Percentiles rank a stretch among this genome's conserved stretches.
phyloP scores from a whole-genome alignment of 495 filamentous ascomycete genomes.

The Podospora australis region DNA sequence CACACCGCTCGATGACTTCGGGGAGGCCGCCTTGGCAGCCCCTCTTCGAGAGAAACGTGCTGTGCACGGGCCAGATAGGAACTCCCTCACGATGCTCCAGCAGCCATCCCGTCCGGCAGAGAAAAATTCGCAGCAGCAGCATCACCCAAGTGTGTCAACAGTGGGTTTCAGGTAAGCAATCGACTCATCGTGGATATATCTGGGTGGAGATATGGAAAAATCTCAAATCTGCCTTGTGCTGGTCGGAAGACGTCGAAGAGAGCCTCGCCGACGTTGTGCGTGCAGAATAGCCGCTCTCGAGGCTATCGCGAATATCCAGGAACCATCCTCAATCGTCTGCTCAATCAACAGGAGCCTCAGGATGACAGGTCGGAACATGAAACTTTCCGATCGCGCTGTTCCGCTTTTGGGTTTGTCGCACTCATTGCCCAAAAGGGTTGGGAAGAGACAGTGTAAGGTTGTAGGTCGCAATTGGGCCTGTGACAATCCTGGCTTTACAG shows the following conservation, averaged over 20 bases:
- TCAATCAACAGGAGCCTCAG: not conserved
- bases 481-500: too few relatives aligned
- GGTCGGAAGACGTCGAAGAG: not conserved
- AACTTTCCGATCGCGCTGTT: not conserved
- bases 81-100: too few relatives aligned
- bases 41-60: not conserved
- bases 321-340: not conserved
- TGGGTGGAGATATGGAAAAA: not conserved
- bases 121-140: too few relatives aligned
- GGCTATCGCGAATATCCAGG: not conserved
- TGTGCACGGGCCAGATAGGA: slow-evolving; percentile 4
- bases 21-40: slow-evolving; percentile 22
- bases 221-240: not conserved
- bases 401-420: slow-evolving; percentile 11
- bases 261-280: not conserved
- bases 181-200: too few relatives aligned
- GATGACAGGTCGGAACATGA: not conserved
- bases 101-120: too few relatives aligned
- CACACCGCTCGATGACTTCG: slow-evolving; percentile 4
- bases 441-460: too few relatives aligned
- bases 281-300: too few relatives aligned
- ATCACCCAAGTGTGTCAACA: too few relatives aligned
- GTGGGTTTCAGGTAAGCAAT: too few relatives aligned
- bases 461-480: too few relatives aligned
- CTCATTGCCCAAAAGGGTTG: slow-evolving; percentile 22